Conservation (phyloP, 2,329 filamentous ascomycete genomes). For the Colletotrichum sansevieriae region DNA sequence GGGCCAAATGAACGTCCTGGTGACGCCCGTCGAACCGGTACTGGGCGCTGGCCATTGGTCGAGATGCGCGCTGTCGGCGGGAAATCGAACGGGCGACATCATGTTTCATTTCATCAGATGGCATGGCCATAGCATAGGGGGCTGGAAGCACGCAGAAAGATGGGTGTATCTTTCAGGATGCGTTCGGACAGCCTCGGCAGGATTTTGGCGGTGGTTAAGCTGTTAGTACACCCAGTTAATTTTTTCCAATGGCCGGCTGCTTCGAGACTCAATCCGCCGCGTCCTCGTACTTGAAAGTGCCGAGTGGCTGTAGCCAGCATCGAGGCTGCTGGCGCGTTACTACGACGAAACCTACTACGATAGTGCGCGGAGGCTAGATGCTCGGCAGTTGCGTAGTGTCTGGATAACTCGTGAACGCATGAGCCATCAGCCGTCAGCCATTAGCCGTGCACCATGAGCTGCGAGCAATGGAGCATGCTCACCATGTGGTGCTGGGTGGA, state of each 20-base stretch:
- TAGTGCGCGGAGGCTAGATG: slow-evolving; percentile 14
- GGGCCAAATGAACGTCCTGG: slow-evolving; percentile 19
- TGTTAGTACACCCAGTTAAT: background rate
- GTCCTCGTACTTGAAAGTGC: background rate
- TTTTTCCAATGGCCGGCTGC: background rate
- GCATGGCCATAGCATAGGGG: slow-evolving; percentile 6
- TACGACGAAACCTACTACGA: slow-evolving; percentile 31
- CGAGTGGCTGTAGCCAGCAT: slow-evolving; percentile 8
- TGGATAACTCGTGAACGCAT: slow-evolving; percentile 24
- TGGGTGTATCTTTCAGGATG: slow-evolving; percentile 9
- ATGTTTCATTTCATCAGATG: slow-evolving; percentile 23
- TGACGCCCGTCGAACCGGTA: slow-evolving; percentile 35
- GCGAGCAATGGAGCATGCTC: slow-evolving; percentile 21
- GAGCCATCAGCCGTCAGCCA: background rate
- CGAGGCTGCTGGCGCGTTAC: slow-evolving; percentile 6
- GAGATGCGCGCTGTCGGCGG: slow-evolving; percentile 14
- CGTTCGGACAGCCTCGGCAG: background rate
- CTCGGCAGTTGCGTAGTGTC: slow-evolving; percentile 37
- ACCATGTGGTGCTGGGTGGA: slow-evolving; percentile 36
- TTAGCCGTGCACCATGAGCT: slow-evolving; percentile 16
- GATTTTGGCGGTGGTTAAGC: slow-evolving; percentile 5
- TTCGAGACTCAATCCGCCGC: background rate
- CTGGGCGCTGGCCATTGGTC: slow-evolving; percentile 26
- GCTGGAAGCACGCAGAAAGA: background rate
- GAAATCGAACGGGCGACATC: slow-evolving; percentile 13